Base-by-base conservation (phyloP, 129 eudicot genomes). In the Erigeron canadensis region DNA sequence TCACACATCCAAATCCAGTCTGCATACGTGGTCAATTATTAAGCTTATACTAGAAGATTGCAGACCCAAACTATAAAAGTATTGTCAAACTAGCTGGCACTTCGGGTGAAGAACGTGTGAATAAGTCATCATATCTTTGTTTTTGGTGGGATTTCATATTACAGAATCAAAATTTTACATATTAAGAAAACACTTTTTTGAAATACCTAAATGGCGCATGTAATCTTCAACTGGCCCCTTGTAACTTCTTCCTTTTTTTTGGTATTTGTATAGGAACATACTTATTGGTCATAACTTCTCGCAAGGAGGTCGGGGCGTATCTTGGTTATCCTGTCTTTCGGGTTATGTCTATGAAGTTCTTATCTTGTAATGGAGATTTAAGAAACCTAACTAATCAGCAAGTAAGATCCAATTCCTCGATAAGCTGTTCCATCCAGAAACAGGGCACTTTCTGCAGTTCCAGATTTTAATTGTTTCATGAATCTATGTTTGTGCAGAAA, bases 251-350 rank as follows among this genome's bases (percentile, higher is more conserved):
- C 34, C 7, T 60, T 64, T 63, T 64, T 63, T 40, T 66, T 59
- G 75, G 46, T 84, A 61, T 69, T 75, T 74, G 60, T 72, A 68
- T 75, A 95, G 99, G 99, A 70, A 77, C 83, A 67, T 80, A 88
- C 46, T 22, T 90, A 61, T 80, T 95, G 79, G 91, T 88, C 45
- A 88, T 95, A 84, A 95, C 99, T 39, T 90, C 97, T 71, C 65
- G 84, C 72, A 86, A 83, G 78, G 88, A 86, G 80, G 95, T 86
- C 67, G 99, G 99, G 46, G 78, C 79, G 70, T 95, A 86, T 81
- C 91, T 90, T 78, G 99, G 97, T 74, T 90, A 82, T 77, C 97
- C 99, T 62, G 79, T 95, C 67, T 95, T 81, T 50, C 86, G 86
- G 23, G 96, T 88, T 53, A 80, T 69, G 80, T 90, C 99, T 64